Evolutionary conservation across 202 grass and related monocot genomes (phyloP), one percentile per base, ranked within the genome.

Genomic region (Panicum hallii): DNA sequence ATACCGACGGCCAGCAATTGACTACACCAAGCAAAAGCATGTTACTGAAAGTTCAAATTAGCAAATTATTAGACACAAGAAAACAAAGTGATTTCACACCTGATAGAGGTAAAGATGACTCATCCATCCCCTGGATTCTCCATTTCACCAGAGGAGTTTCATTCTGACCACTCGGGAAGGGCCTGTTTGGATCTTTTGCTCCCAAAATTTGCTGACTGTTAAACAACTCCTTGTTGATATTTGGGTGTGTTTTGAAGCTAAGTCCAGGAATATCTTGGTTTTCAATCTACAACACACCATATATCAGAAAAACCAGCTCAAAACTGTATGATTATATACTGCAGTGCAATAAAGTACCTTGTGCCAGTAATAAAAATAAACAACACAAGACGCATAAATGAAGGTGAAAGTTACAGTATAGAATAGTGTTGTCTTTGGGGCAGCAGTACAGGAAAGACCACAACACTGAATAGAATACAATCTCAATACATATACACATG

Each of bases 141-240:
- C 95, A 97, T 58, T 94, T 97, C 82, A 94, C 87, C 38, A 97
- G 85, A 78, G 90, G 90, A 82, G 91, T 94, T 79, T 97, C 90
- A 77, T 94, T 94, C 82, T 94, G 95, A 89, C 95, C 90, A 87
- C 87, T 91, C 12, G 92, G 95, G 67, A 97, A 94, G 43, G 92
- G 90, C 68, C 95, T 93, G 84, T 97, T 97, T 66, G 92, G 92
- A 88, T 97, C 92, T 88, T 97, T 97, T 72, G 91, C 91, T 38
- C 92, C 90, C 80, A 97, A 87, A 82, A 88, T 74, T 84, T 93
- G 92, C 72, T 94, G 89, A 71, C 84, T 93, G 54, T 93, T 91
- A 87, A 97, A 97, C 63, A 97, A 79, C 8, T 97, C 95, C 63
- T 97, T 97, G 75, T 93, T 88, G 79, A 97, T 94, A 72, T 91